Evolutionary conservation across 139 green algal genomes (phyloP).

Genomic region (Coelastrella sp.): DNA sequence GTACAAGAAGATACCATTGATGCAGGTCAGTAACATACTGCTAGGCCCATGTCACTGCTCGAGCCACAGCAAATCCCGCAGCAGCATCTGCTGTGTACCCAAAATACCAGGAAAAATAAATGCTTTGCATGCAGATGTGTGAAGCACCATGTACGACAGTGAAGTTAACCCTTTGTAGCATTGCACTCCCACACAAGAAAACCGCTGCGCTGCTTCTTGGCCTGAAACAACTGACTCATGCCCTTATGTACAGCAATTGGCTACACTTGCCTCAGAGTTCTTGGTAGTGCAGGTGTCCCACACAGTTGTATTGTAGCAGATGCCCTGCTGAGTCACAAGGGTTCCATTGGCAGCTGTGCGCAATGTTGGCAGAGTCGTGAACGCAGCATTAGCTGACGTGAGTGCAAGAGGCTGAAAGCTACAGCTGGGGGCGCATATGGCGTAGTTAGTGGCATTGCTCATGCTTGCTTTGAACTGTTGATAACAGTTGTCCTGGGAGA

Average conservation of each 20-base stretch:
- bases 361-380: neutral
- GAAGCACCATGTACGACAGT: too few relatives aligned
- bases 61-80: too few relatives aligned
- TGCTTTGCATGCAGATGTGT: too few relatives aligned
- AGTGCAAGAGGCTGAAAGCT: neutral
- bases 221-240: neutral
- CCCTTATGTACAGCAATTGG: neutral
- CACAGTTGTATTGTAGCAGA: neutral
- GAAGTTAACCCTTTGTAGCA: too few relatives aligned
- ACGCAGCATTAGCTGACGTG: neutral
- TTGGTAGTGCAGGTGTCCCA: neutral
- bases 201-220: too few relatives aligned
- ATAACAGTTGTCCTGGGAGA: neutral
- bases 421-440: neutral
- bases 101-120: too few relatives aligned
- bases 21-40: too few relatives aligned
- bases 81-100: too few relatives aligned
- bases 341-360: neutral
- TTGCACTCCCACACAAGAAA: too few relatives aligned
- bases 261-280: neutral
- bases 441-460: neutral
- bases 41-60: too few relatives aligned
- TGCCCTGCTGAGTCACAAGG: neutral
- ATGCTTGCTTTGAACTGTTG: neutral
- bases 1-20: too few relatives aligned